A percentile compares a stretch with the other conserved stretches of the same genome.
phyloP scores from a whole-genome alignment of 441 rosid species.

The Raphanus hybrid region DNA sequence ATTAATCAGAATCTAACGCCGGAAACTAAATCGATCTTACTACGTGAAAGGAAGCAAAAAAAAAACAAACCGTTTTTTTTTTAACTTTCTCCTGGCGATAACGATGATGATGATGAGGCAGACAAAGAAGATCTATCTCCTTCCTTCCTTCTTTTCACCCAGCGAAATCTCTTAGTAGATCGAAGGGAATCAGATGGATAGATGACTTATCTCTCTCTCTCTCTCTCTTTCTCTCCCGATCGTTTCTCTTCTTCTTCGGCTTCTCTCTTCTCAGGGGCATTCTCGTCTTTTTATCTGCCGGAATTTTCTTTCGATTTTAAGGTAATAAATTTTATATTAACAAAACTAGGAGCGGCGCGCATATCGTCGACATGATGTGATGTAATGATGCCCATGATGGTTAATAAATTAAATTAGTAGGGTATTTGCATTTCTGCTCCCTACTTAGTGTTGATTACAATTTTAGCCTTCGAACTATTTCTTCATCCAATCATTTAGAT shows the following conservation, averaged over 20 bases:
- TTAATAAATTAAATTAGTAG: background rate
- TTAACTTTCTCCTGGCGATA: background rate
- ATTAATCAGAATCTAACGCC: background rate
- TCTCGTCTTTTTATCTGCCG: slow-evolving; percentile 6
- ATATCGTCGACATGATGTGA: slow-evolving; percentile 41
- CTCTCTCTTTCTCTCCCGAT: slow-evolving; percentile 18
- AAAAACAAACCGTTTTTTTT: slow-evolving; percentile 21
- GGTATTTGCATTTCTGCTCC: too few species aligned
- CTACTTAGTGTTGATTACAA: background rate
- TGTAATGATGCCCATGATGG: background rate
- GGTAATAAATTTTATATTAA: background rate
- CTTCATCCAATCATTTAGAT: background rate
- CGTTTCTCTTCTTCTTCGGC: slow-evolving; percentile 14
- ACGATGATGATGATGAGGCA: slow-evolving; percentile 7
- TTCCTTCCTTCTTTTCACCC: slow-evolving; percentile 21
- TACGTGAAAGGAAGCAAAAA: background rate
- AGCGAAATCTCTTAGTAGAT: slow-evolving; percentile 18
- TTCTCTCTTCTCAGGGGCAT: slow-evolving; percentile 18
- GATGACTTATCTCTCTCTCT: slow-evolving; percentile 21
- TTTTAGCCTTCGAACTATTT: background rate
- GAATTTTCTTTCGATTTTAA: slow-evolving; percentile 22
- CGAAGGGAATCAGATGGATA: slow-evolving; percentile 30
- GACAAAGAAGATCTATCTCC: slow-evolving; percentile 29
- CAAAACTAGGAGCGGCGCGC: slow-evolving; percentile 29
- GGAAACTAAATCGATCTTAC: slow-evolving; percentile 19